phyloP scores from a whole-genome alignment of 805 yeast genomes.

The Candida ovalis region DNA sequence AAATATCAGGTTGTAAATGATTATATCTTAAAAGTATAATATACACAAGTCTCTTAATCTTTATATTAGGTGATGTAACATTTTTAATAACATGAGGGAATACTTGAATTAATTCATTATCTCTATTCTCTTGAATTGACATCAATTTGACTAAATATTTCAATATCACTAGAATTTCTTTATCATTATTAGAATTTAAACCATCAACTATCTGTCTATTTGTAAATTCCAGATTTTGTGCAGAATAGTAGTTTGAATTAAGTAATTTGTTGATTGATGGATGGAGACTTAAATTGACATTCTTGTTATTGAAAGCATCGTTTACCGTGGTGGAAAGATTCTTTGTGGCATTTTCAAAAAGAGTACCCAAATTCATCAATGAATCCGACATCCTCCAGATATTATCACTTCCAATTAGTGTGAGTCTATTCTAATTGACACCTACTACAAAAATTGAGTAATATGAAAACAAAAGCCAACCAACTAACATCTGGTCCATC shows the following conservation, averaged over 20 bases:
- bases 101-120: constrained; percentile 40
- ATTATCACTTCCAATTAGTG: too few relatives aligned
- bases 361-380: constrained; percentile 46
- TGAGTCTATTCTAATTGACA: too few relatives aligned
- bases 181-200: constrained; percentile 63
- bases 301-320: constrained; percentile 47
- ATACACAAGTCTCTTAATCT: constrained; percentile 72
- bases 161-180: constrained; percentile 60
- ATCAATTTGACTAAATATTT: constrained; percentile 48
- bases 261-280: constrained; percentile 18
- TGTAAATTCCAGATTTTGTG: constrained; percentile 32
- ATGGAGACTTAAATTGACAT: constrained; percentile 14
- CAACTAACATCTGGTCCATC: too few relatives aligned
- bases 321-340: constrained; percentile 81
- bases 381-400: constrained; percentile 18
- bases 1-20: constrained; percentile 82
- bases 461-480: too few relatives aligned
- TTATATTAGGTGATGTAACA: constrained; percentile 61
- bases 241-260: constrained; percentile 20
- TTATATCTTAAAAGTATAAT: constrained; percentile 73
- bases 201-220: constrained; percentile 63
- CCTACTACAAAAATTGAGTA: too few relatives aligned
- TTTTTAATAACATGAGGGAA: constrained; percentile 91
- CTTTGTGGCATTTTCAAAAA: constrained; percentile 76
- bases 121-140: constrained; percentile 27